These are phyloP conservation scores for Aurifilum marmelostoma DNA, from an alignment of 2,329 filamentous ascomycete species.

Conservation along the genomic window DNA sequence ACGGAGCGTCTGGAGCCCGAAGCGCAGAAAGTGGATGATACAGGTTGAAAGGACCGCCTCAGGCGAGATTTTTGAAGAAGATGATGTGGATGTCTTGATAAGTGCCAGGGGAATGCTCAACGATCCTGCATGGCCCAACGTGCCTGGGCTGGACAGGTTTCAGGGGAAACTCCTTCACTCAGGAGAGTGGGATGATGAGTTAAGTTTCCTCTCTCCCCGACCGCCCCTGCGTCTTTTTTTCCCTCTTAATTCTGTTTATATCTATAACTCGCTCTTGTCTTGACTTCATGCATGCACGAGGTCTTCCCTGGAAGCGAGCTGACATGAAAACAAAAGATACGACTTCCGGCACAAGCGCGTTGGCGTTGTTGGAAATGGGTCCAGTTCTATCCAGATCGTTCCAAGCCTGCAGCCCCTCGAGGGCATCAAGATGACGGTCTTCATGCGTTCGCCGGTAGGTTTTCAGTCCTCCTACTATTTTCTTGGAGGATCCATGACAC, in stretches of 20 bases:
- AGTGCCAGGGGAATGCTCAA: constrained; percentile 48
- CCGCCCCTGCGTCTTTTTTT: not conserved
- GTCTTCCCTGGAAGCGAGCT: not conserved
- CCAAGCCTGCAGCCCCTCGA: constrained; percentile 50
- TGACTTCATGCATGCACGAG: not conserved
- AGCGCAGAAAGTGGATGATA: constrained; percentile 45
- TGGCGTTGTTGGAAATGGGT: constrained; percentile 56
- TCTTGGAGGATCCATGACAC: not conserved
- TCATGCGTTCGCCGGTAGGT: constrained; percentile 45
- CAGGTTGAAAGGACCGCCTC: constrained; percentile 40
- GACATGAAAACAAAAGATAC: constrained; percentile 40
- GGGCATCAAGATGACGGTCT: constrained; percentile 47
- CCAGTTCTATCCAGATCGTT: constrained; percentile 57
- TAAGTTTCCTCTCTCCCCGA: constrained; percentile 21
- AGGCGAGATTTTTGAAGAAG: constrained; percentile 44
- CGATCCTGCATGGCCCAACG: constrained; percentile 48
- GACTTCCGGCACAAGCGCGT: constrained; percentile 53
- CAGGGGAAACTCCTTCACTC: constrained; percentile 50
- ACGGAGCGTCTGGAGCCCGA: constrained; percentile 46
- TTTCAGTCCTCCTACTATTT: not conserved
- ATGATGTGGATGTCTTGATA: constrained; percentile 44
- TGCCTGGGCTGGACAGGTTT: constrained; percentile 46
- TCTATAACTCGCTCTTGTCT: not conserved
- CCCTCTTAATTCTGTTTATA: not conserved
- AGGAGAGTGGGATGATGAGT: constrained; percentile 48